phyloP scores from a whole-genome alignment of 2,329 filamentous ascomycete species.

The Colletotrichum sp. region DNA sequence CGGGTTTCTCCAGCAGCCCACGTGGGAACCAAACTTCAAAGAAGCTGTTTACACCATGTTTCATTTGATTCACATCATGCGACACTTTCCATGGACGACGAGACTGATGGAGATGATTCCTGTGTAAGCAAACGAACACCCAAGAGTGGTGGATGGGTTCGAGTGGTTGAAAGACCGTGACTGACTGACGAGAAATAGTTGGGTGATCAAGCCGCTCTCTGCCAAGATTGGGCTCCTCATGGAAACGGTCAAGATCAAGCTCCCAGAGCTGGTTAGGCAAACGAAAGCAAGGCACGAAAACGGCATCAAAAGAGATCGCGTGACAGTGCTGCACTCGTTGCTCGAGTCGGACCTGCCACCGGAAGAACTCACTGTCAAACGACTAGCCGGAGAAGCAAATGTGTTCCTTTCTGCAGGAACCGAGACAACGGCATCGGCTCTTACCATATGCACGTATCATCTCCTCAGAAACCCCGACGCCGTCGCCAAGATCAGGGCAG shows the following conservation, averaged over 20 bases:
- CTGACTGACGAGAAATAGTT: background rate
- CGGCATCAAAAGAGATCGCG: constrained; percentile 17
- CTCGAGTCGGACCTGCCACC: constrained; percentile 35
- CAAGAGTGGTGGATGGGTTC: background rate
- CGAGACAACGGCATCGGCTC: constrained; percentile 30
- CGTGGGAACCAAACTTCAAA: constrained; percentile 16
- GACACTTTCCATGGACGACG: constrained; percentile 12
- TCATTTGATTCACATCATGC: constrained; percentile 9
- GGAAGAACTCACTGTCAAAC: constrained; percentile 38
- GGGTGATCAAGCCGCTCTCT: background rate
- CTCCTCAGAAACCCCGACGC: background rate
- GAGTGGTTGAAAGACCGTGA: background rate
- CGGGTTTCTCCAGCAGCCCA: constrained; percentile 10
- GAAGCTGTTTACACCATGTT: constrained; percentile 19
- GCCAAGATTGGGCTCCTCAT: background rate
- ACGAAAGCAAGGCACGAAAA: background rate
- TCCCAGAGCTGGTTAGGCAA: background rate
- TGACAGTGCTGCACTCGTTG: constrained; percentile 27
- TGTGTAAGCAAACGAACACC: background rate
- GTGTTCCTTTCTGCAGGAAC: constrained; percentile 41
- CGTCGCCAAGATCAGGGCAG: background rate
- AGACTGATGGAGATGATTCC: constrained; percentile 7
- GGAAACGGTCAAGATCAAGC: background rate
- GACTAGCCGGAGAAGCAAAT: constrained; percentile 42
- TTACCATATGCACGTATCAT: background rate